Evolutionary conservation across 768 basidiomycete species (phyloP).

Genomic region (Naganishia friedmannii): DNA sequence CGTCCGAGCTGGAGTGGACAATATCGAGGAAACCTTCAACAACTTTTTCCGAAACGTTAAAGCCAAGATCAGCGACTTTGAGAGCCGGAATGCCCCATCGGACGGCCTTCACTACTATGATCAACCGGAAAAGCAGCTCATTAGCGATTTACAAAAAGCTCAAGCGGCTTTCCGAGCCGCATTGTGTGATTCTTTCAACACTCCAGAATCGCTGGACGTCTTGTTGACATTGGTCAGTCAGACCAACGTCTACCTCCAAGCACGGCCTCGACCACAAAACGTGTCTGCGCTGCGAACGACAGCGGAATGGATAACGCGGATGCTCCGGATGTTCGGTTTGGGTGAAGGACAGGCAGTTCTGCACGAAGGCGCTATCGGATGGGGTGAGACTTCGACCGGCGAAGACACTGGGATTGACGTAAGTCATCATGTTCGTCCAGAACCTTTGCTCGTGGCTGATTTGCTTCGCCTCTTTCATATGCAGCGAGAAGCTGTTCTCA

Average conservation of each 20-base stretch:
- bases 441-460: constrained; percentile 55
- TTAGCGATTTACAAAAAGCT: constrained; percentile 68
- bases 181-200: constrained; percentile 96
- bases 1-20: constrained; percentile 77
- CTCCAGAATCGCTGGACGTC: constrained; percentile 72
- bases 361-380: constrained; percentile 68
- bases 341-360: constrained; percentile 63
- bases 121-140: constrained; percentile 65
- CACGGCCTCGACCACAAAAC: constrained; percentile 53
- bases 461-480: constrained; percentile 41
- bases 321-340: constrained; percentile 57
- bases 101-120: constrained; percentile 55
- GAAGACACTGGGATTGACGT: constrained; percentile 53
- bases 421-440: constrained; percentile 32
- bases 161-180: constrained; percentile 77
- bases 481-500: constrained; percentile 77
- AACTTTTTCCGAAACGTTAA: constrained; percentile 90
- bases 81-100: constrained; percentile 37
- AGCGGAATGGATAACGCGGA: constrained; percentile 56
- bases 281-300: constrained; percentile 63
- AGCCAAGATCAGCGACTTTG: constrained; percentile 66
- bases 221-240: constrained; percentile 77
- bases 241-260: constrained; percentile 76
- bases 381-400: constrained; percentile 64
- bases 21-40: constrained; percentile 77